These are phyloP conservation scores for Clavariopsis aquatica DNA, from an alignment of 495 filamentous ascomycete species.

Conservation along the genomic window DNA sequence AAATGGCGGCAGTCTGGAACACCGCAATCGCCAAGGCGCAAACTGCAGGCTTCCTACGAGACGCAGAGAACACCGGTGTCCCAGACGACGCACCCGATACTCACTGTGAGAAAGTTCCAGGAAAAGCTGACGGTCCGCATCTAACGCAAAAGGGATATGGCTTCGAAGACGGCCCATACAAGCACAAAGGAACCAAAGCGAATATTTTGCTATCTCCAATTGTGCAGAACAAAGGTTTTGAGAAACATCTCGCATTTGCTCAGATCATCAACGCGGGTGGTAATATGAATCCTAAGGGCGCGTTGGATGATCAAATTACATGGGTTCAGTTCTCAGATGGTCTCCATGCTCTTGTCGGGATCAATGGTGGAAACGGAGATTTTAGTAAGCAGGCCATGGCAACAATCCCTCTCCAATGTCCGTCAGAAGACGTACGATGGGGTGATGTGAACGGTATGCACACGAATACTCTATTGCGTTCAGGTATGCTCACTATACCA, in stretches of 20 bases:
- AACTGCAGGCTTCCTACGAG: background rate
- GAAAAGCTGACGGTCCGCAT: background rate
- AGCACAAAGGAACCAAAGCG: background rate
- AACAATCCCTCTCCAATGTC: background rate
- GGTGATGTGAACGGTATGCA: constrained; percentile 11
- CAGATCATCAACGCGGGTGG: constrained; percentile 6
- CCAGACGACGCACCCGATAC: background rate
- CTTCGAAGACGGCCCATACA: constrained; percentile 7
- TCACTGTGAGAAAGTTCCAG: background rate
- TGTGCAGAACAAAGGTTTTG: background rate
- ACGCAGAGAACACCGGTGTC: constrained; percentile 7
- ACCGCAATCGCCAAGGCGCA: background rate
- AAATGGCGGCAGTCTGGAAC: constrained; percentile 13
- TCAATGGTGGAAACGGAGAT: background rate
- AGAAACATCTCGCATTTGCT: background rate
- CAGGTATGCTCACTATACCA: no score
- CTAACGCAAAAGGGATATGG: background rate
- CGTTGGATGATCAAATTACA: background rate
- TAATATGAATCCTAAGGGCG: background rate
- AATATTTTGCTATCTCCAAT: background rate
- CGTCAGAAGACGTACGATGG: constrained; percentile 2
- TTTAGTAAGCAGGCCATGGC: background rate
- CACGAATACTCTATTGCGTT: no score
- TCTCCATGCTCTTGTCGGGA: background rate
- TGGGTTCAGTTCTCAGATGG: background rate